Evolutionary conservation across 2,329 filamentous ascomycete species (phyloP).

Genomic region (Nemania serpens): DNA sequence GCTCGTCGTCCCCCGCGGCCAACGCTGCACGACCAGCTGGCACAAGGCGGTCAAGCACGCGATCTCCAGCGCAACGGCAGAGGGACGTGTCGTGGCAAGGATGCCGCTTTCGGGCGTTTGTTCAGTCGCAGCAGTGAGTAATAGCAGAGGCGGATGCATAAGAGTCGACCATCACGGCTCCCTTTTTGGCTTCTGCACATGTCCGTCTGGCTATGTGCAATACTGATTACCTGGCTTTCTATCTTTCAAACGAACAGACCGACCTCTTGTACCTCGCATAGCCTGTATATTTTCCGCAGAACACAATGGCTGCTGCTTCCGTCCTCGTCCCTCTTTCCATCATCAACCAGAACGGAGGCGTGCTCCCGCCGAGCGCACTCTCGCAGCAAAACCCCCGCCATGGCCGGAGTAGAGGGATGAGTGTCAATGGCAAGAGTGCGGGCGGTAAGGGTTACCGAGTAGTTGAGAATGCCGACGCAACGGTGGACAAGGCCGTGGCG

Average conservation of each 20-base stretch:
- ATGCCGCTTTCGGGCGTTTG: slow-evolving; percentile 25
- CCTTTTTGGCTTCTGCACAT: background rate
- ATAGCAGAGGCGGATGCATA: slow-evolving; percentile 21
- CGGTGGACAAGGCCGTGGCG: slow-evolving; percentile 48
- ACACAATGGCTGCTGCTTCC: slow-evolving; percentile 41
- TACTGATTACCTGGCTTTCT: slow-evolving; percentile 6
- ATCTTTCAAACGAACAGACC: slow-evolving; percentile 5
- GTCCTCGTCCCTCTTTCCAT: slow-evolving; percentile 43
- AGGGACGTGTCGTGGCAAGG: slow-evolving; percentile 22
- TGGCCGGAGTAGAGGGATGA: slow-evolving; percentile 47
- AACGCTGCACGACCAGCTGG: slow-evolving; percentile 32
- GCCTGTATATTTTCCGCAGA: slow-evolving; percentile 11
- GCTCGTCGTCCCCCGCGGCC: slow-evolving; percentile 19
- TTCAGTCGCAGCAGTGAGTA: slow-evolving; percentile 13
- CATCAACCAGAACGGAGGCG: slow-evolving; percentile 44
- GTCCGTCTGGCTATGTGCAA: slow-evolving; percentile 5
- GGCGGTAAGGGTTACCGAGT: slow-evolving; percentile 48
- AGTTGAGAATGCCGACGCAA: slow-evolving; percentile 47
- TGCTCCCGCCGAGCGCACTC: slow-evolving; percentile 44
- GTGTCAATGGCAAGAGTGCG: slow-evolving; percentile 39
- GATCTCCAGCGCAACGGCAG: slow-evolving; percentile 21
- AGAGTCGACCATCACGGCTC: slow-evolving; percentile 13
- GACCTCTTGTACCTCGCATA: slow-evolving; percentile 5
- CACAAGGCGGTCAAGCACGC: slow-evolving; percentile 28
- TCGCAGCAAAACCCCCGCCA: slow-evolving; percentile 44